phyloP scores from a whole-genome alignment of 2,329 filamentous ascomycete genomes.

The Ophiostoma montium region DNA sequence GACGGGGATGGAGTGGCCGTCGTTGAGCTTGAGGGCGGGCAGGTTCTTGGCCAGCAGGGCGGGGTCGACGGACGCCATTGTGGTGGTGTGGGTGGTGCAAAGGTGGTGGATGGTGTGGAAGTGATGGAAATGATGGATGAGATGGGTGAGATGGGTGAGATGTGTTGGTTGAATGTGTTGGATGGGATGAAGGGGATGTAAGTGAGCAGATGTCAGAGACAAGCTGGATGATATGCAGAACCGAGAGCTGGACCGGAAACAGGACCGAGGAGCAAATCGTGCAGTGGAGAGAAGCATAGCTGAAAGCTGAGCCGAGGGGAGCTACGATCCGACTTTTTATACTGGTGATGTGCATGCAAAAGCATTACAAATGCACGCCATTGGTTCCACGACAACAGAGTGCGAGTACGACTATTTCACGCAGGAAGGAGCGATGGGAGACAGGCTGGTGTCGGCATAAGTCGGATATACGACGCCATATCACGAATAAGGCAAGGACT shows the following conservation, averaged over 20 bases:
- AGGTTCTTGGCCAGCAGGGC: conserved; percentile 20
- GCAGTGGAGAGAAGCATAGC: background rate
- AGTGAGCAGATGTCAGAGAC: background rate
- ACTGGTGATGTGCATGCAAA: too few relatives aligned
- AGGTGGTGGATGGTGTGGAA: background rate
- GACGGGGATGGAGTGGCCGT: conserved; percentile 59
- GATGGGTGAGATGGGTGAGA: too few relatives aligned
- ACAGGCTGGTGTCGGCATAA: too few relatives aligned
- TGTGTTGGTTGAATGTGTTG: background rate
- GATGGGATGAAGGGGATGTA: background rate
- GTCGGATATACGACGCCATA: too few relatives aligned
- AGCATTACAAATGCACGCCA: too few relatives aligned
- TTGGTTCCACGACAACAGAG: too few relatives aligned
- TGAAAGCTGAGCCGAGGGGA: background rate
- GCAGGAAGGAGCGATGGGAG: too few relatives aligned
- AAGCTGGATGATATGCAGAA: background rate
- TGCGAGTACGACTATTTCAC: too few relatives aligned
- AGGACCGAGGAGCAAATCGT: background rate
- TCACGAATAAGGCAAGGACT: too few relatives aligned
- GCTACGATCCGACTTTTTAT: too few relatives aligned
- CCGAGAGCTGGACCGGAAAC: too few relatives aligned
- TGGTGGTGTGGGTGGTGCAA: background rate
- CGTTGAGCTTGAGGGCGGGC: conserved; percentile 54
- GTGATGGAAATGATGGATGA: background rate
- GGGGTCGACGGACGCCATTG: conserved; percentile 7